phyloP scores from a whole-genome alignment of 83 land plant species.

The Picea abies region DNA sequence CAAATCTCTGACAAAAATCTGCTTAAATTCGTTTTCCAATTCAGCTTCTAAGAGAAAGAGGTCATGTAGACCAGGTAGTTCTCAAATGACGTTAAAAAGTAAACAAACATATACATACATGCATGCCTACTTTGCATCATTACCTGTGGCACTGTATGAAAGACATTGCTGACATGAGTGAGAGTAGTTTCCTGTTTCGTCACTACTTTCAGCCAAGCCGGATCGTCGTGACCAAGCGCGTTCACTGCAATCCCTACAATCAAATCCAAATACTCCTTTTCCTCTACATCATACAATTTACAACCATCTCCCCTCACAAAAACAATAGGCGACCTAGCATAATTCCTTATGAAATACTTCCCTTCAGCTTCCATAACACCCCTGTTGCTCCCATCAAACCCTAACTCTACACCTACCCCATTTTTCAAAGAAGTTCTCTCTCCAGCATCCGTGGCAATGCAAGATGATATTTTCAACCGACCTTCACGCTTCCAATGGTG shows the following conservation, averaged over 20 bases:
- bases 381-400: conserved; percentile 17
- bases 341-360: conserved; percentile 69
- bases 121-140: neutral
- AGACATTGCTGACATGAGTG: conserved; percentile 88
- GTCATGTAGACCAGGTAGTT: neutral
- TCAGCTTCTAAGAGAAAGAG: too few species aligned
- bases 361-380: conserved; percentile 73
- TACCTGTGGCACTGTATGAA: conserved; percentile 83
- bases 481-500: too few species aligned
- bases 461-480: too few species aligned
- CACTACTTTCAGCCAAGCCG: conserved; percentile 77
- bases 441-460: too few species aligned
- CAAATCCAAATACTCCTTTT: conserved; percentile 91
- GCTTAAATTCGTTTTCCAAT: too few species aligned
- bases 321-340: conserved; percentile 78
- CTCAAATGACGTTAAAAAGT: neutral
- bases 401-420: neutral
- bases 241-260: conserved; percentile 96
- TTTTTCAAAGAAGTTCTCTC: too few species aligned
- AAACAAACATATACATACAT: neutral
- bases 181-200: conserved; percentile 69
- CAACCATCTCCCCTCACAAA: conserved; percentile 82
- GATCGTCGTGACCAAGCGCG: conserved; percentile 86
- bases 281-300: conserved; percentile 81
- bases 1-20: too few species aligned